phyloP scores from a whole-genome alignment of 768 basidiomycete species.

The Naematelia aurantialba region DNA sequence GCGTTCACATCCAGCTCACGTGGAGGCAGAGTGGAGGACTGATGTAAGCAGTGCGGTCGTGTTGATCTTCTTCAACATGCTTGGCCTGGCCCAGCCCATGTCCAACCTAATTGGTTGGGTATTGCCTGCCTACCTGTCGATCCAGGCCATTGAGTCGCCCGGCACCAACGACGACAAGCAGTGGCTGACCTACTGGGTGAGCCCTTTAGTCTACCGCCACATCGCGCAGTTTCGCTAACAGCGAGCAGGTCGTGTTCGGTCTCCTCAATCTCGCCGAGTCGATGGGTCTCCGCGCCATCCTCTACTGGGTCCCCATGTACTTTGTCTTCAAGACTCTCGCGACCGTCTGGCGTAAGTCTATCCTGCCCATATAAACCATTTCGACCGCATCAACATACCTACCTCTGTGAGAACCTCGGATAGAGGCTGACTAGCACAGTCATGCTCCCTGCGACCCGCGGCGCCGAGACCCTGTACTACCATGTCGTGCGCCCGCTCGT shows the following conservation, averaged over 20 bases:
- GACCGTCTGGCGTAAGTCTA: constrained; percentile 83
- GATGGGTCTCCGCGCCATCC: constrained; percentile 72
- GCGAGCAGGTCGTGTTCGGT: constrained; percentile 66
- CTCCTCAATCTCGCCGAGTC: constrained; percentile 86
- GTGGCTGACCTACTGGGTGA: constrained; percentile 92
- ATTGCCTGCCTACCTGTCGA: constrained; percentile 89
- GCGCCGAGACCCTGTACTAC: constrained; percentile 77
- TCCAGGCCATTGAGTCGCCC: constrained; percentile 89
- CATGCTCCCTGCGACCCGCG: constrained; percentile 56
- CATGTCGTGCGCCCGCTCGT: constrained; percentile 75
- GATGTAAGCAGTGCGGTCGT: constrained; percentile 37
- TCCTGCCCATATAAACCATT: too few relatives aligned
- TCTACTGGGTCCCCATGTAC: constrained; percentile 91
- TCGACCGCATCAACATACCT: too few relatives aligned
- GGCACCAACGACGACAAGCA: constrained; percentile 75
- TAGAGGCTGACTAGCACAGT: constrained; percentile 20
- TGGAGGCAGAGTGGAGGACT: constrained; percentile 55
- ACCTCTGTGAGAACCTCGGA: too few relatives aligned
- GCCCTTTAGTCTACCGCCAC: constrained; percentile 8
- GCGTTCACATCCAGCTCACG: constrained; percentile 57
- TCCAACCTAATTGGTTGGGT: constrained; percentile 94
- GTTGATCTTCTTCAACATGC: constrained; percentile 52
- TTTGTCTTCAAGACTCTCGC: constrained; percentile 87
- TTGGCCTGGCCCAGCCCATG: constrained; percentile 79
- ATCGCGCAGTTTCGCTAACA: neutral